A percentile compares a stretch with the other conserved stretches of the same genome.
These are phyloP conservation scores for Tulasnella sp. DNA, from an alignment of 768 basidiomycete species.

Conservation along the genomic window DNA sequence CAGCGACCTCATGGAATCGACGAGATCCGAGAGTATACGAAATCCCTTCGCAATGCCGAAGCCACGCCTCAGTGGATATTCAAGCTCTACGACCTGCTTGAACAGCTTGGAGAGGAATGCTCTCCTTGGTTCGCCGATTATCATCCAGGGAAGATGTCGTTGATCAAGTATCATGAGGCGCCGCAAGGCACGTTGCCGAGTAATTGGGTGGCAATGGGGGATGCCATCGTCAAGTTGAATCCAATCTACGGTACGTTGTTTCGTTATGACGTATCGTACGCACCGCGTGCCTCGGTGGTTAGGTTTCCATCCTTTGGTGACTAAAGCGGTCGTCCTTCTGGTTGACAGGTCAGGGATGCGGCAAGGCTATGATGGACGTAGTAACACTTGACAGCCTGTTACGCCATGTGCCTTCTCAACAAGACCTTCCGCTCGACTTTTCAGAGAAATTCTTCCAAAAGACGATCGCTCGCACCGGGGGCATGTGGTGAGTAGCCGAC, in stretches of 20 bases:
- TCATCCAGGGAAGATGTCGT: background rate
- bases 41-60: background rate
- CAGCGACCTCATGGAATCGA: slow-evolving; percentile 1
- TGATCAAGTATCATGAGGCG: slow-evolving; percentile 2
- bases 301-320: no score
- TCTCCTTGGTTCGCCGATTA: background rate
- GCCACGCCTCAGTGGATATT: background rate
- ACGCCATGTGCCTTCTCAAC: no score
- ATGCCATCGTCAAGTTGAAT: slow-evolving; percentile 9
- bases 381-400: no score
- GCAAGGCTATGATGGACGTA: no score
- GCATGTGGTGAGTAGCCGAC: no score
- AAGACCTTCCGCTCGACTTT: background rate
- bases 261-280: background rate
- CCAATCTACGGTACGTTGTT: slow-evolving; percentile 4
- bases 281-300: no score
- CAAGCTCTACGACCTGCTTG: slow-evolving; percentile 5
- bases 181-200: background rate
- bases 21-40: background rate
- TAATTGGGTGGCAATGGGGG: slow-evolving; percentile 8
- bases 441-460: background rate
- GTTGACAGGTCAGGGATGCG: no score
- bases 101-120: slow-evolving; percentile 3
- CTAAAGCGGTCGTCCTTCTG: no score
- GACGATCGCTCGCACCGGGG: no score